phyloP scores from a whole-genome alignment of 2,329 filamentous ascomycete genomes.

The Coniochaeta prunicola region DNA sequence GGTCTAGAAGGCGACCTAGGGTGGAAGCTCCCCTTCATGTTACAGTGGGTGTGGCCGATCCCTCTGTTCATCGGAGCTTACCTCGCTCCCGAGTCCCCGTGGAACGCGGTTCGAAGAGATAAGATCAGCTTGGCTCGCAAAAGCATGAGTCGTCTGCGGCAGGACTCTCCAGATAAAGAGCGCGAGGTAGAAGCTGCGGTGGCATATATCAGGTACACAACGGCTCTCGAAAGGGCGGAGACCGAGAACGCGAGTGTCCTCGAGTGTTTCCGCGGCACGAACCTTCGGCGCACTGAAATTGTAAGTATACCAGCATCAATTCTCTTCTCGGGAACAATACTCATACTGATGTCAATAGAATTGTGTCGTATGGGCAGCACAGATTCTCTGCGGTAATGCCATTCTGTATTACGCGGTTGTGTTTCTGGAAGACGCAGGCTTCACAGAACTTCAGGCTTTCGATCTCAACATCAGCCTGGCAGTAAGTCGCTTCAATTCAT shows the following conservation, averaged over 20 bases:
- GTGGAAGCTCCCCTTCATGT: constrained; percentile 27
- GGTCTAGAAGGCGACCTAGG: constrained; percentile 21
- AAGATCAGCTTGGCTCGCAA: constrained; percentile 17
- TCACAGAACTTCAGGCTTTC: constrained; percentile 26
- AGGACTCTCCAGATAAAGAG: constrained; percentile 15
- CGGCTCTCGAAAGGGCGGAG: constrained; percentile 13
- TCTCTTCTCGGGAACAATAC: not conserved
- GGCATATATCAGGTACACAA: constrained; percentile 16
- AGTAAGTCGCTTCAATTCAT: not conserved
- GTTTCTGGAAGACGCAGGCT: constrained; percentile 30
- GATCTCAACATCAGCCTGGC: constrained; percentile 26
- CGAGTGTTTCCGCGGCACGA: constrained; percentile 17
- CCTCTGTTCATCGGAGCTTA: constrained; percentile 23
- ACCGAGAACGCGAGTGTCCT: constrained; percentile 12
- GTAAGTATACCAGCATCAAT: not conserved
- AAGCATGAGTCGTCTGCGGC: constrained; percentile 16
- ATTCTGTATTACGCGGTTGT: constrained; percentile 27
- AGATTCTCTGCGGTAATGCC: constrained; percentile 28
- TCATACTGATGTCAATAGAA: constrained; percentile 14
- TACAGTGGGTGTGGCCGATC: constrained; percentile 31
- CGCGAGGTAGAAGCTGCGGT: constrained; percentile 18
- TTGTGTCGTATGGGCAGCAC: constrained; percentile 29
- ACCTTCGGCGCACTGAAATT: constrained; percentile 17
- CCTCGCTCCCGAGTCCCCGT: constrained; percentile 31
- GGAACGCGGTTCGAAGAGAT: constrained; percentile 23